phyloP scores from a whole-genome alignment of 257 asterid genomes.

The Petunia secreta region DNA sequence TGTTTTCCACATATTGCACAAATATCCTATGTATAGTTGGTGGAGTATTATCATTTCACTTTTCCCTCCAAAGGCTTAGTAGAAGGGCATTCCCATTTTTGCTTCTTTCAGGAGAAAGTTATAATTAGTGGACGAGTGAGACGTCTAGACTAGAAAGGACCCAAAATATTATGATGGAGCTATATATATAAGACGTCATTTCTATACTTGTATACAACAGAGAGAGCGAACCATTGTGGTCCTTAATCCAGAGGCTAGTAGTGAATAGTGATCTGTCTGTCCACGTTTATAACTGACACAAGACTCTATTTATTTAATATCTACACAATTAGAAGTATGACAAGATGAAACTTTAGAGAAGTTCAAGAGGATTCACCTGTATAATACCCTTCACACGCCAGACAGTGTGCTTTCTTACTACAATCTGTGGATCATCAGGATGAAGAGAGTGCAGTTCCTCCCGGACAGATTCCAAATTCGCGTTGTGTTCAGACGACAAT shows the following conservation, averaged over 20 bases:
- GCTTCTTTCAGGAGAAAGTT: neutral
- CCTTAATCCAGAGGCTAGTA: neutral
- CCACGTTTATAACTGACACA: neutral
- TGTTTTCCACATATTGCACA: too few relatives aligned
- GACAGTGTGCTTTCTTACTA: constrained; percentile 76
- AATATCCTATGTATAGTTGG: too few relatives aligned
- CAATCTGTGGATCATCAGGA: constrained; percentile 84
- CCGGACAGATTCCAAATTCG: constrained; percentile 70
- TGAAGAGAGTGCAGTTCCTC: constrained; percentile 71
- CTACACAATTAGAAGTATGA: neutral
- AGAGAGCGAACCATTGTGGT: neutral
- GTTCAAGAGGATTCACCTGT: constrained; percentile 51
- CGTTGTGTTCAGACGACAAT: constrained; percentile 81
- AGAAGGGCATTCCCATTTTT: neutral
- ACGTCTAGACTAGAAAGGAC: neutral
- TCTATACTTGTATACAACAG: neutral
- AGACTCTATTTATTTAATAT: too few relatives aligned
- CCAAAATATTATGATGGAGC: neutral
- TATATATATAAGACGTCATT: neutral
- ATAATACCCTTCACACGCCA: constrained; percentile 94
- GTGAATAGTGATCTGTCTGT: neutral
- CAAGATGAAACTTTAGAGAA: neutral
- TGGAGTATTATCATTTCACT: too few relatives aligned
- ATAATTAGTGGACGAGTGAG: neutral
- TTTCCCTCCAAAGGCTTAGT: neutral